Percentiles rank a stretch among this genome's conserved stretches.
phyloP scores from a whole-genome alignment of 2,329 filamentous ascomycete genomes.

The Penicillium sp. region DNA sequence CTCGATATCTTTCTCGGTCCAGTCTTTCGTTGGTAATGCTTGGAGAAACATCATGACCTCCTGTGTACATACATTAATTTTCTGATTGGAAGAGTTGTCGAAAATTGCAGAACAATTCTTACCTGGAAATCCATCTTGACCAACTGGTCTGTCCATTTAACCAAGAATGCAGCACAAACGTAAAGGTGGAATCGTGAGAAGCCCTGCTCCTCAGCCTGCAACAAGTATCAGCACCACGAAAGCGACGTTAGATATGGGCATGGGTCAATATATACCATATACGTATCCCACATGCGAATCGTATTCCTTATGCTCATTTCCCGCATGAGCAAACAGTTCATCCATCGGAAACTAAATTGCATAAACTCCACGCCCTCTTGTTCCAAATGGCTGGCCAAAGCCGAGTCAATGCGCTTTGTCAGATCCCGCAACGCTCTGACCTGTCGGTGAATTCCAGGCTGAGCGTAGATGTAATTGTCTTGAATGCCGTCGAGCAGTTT shows the following conservation, averaged over 20 bases:
- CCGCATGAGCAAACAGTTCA: conserved; percentile 98
- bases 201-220: conserved; percentile 92
- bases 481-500: conserved; percentile 98
- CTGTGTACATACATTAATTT: conserved; percentile 54
- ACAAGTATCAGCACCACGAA: conserved; percentile 22
- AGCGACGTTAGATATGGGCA: not conserved
- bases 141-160: conserved; percentile 96
- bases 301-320: conserved; percentile 96
- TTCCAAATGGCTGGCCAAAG: conserved; percentile 84
- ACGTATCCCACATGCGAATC: conserved; percentile 99
- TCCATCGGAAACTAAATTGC: conserved; percentile 98
- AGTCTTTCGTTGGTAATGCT: conserved; percentile 85
- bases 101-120: conserved; percentile 14
- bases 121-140: conserved; percentile 91
- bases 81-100: not conserved
- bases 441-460: conserved; percentile 94
- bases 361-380: conserved; percentile 95
- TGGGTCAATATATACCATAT: conserved; percentile 66
- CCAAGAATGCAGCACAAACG: conserved; percentile 94
- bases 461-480: conserved; percentile 97
- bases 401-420: conserved; percentile 83
- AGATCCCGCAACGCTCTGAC: conserved; percentile 87
- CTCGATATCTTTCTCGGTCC: conserved; percentile 98
- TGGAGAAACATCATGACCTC: conserved; percentile 99
- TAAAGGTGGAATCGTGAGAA: conserved; percentile 99